phyloP scores from a whole-genome alignment of 108 stramenopile genomes.

The Craspedostauros australis region DNA sequence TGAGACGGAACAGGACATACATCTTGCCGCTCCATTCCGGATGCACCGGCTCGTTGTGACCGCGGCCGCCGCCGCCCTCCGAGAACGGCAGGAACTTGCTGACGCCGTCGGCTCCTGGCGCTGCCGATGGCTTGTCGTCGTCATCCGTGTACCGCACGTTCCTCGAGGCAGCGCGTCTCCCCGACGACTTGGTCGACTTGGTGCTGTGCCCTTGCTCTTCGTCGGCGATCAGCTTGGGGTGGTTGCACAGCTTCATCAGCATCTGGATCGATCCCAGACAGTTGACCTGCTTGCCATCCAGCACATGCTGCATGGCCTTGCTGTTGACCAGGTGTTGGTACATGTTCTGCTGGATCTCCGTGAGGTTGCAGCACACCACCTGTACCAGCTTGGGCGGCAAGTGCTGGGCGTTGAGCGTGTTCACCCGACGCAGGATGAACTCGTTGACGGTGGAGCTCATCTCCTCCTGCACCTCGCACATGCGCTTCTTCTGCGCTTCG shows the following conservation, averaged over 20 bases:
- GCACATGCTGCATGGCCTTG: slow-evolving; percentile 93
- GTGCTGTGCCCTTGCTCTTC: slow-evolving; percentile 42
- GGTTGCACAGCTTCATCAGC: slow-evolving; percentile 95
- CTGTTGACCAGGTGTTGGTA: slow-evolving; percentile 86
- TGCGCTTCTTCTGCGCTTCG: slow-evolving; percentile 68
- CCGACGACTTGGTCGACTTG: slow-evolving; percentile 17
- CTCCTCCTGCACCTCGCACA: slow-evolving; percentile 84
- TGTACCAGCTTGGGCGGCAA: slow-evolving; percentile 98
- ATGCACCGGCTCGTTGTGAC: slow-evolving; percentile 53
- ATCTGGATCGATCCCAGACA: slow-evolving; percentile 91
- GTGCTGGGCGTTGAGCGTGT: slow-evolving; percentile 95
- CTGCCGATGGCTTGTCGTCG: slow-evolving; percentile 43
- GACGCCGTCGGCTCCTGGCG: slow-evolving; percentile 79
- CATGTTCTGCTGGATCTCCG: slow-evolving; percentile 93
- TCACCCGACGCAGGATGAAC: slow-evolving; percentile 95
- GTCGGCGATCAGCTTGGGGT: slow-evolving; percentile 82
- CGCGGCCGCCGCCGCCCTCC: slow-evolving; percentile 39
- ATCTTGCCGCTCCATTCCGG: slow-evolving; percentile 93
- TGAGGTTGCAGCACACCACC: slow-evolving; percentile 95
- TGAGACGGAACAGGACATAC: slow-evolving; percentile 88
- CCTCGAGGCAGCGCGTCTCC: slow-evolving; percentile 51
- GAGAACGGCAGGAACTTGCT: slow-evolving; percentile 73
- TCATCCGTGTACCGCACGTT: slow-evolving; percentile 62
- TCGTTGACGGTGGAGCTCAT: slow-evolving; percentile 90
- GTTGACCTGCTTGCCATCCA: slow-evolving; percentile 96